Conservation (phyloP, 192 early-diverging fungal genomes). For the Entomortierella lignicola region DNA sequence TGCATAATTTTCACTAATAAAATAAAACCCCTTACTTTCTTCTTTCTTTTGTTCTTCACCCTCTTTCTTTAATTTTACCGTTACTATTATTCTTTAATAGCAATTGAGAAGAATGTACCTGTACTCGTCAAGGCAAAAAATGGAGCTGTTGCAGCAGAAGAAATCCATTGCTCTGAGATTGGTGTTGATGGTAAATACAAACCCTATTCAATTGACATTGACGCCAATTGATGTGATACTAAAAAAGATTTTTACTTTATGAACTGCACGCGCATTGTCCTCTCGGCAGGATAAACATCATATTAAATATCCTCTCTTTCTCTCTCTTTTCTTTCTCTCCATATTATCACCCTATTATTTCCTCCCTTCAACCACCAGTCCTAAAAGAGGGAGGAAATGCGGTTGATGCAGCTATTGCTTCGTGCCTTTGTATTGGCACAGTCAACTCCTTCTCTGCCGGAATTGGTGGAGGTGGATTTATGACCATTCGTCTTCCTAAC, state of each 20-base stretch:
- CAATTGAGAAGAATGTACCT: constrained; percentile 29
- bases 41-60: constrained; percentile 1
- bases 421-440: constrained; percentile 86
- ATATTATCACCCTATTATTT: no score
- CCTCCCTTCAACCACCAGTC: no score
- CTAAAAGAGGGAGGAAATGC: constrained; percentile 89
- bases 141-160: constrained; percentile 79
- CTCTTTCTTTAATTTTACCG: neutral
- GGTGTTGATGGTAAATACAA: constrained; percentile 65
- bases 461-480: constrained; percentile 96
- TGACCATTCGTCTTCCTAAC: constrained; percentile 77
- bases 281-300: no score
- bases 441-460: constrained; percentile 91
- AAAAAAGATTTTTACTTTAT: no score
- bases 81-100: neutral
- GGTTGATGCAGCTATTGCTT: constrained; percentile 89
- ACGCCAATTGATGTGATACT: constrained; percentile 1
- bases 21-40: neutral
- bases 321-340: no score
- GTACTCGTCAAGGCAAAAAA: constrained; percentile 55
- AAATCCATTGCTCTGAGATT: constrained; percentile 73
- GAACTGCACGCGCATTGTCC: no score
- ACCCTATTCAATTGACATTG: neutral
- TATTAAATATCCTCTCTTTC: no score
- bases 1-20: no score